Evolutionary conservation across 306 rosid genomes (phyloP), one percentile per base, ranked within the genome.

Genomic region (Rosa lucieae): DNA sequence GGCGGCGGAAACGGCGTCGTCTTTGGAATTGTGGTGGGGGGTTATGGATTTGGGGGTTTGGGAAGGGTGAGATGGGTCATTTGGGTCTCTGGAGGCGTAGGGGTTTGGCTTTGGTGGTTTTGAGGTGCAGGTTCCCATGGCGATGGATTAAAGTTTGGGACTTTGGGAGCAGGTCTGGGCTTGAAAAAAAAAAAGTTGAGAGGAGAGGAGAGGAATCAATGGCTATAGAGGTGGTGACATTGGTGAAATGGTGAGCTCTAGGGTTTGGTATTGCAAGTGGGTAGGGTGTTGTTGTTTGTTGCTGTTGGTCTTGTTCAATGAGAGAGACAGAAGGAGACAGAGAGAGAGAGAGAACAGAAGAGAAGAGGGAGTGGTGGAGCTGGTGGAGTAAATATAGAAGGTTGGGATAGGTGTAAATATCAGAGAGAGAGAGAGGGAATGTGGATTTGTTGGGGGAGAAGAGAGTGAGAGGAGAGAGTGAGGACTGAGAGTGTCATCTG

Each of bases 121-220:
- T 13, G 99, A 96, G 46, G 98, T 91, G 86, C 98, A 96, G 76
- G 79, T 84, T 79, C 99, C 99, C 99, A 96, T 93, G 66, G 87
- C 15, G 59, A 72, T 5, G 44, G 6, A 79, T 79, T 80, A 81
- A 68, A 48, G 29, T 8, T 13, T n/a, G 13, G 65, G 74, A 61
- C 6, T 44, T 37, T 51, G 10, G 40, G 74, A 55, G 61, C 26
- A 56, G 52, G 39, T n/a, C 59, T 66, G 51, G 44, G 66, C 67
- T 63, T 29, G 26, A 3, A 56, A 14, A 7, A 23, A 55, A 47
- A 29, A 29, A 29, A 29, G 32, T 29, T 1, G 32, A 1, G 58
- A 17, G 18, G 9, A 1, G 58, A 17, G 18, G 9, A 14, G 59
- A 14, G 3, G 21, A 67, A 84, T 44, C 40, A 81, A 75, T 78